Base-by-base conservation (phyloP, 2,329 filamentous ascomycete species). In the Aspergillus alliaceus region DNA sequence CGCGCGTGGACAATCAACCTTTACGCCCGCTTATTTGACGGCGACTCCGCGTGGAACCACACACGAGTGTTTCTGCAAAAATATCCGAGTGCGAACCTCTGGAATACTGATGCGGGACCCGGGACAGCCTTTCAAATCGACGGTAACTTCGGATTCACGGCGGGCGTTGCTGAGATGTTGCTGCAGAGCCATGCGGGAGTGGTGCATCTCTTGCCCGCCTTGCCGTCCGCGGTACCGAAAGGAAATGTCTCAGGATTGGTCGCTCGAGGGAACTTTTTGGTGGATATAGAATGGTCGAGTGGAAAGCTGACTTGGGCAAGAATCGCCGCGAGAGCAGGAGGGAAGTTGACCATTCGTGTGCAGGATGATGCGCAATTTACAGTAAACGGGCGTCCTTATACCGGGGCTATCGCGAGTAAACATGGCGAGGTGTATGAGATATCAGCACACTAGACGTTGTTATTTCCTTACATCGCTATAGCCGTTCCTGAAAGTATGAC, bases 1-100 rank as follows among this genome's bases (percentile, higher is more conserved):
- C 71, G 77, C 12, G 76, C 77, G 3, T 83, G 80, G 80, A 65
- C 77, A 0, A 70, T 81, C 4, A 77, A 74, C 32, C 69, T 80
- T 20, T 77, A 77, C 48, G 79, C 79, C 2, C 74, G 80, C 0
- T 66, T 82, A 0, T 68, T 73, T 25, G 71, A 77, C 53, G 62
- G 61, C 2, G 68, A 71, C 42, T 66, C 71, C 24, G 71, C 69
- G 42, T 62, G 71, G 51, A 65, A 68, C 40, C 71, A 77, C 3
- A 78, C 77, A 58, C 63, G 68, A 24, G 71, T 74, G 29, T 55
- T 47, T n/a, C 18, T 58, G 39, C 35, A 56, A 15, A 53, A 14
- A 4, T 58, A 56, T 25, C 55, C 52, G 2, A 59, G 49, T 25
- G 35, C 37, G 11, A 60, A 60, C 22, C 39, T 60, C 31, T 58